phyloP scores from a whole-genome alignment of 2,329 filamentous ascomycete genomes.

The Aspergillus sp. region DNA sequence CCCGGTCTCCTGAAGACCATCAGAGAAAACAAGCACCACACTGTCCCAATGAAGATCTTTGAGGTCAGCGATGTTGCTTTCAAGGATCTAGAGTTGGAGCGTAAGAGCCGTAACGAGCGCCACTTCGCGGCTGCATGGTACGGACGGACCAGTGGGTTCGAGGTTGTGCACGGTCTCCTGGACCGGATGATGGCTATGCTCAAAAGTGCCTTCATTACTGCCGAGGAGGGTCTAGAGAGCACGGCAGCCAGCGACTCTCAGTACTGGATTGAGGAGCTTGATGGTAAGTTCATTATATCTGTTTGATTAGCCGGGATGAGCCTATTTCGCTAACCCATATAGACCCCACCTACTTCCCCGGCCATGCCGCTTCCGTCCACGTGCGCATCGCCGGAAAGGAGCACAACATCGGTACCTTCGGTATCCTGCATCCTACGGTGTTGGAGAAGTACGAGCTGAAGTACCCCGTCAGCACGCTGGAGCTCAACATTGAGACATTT shows the following conservation, averaged over 20 bases:
- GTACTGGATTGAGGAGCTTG: slow-evolving; percentile 92
- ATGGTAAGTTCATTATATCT: slow-evolving; percentile 47
- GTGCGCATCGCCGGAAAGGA: slow-evolving; percentile 68
- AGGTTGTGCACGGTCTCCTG: slow-evolving; percentile 87
- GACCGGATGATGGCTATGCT: slow-evolving; percentile 93
- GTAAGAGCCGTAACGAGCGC: slow-evolving; percentile 83
- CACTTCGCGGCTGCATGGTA: slow-evolving; percentile 96
- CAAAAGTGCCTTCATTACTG: slow-evolving; percentile 69
- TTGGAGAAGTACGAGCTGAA: slow-evolving; percentile 88
- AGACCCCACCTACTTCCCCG: slow-evolving; percentile 82
- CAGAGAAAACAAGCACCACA: slow-evolving; percentile 83
- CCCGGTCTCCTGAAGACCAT: slow-evolving; percentile 90
- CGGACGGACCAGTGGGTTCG: slow-evolving; percentile 89
- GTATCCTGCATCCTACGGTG: slow-evolving; percentile 87
- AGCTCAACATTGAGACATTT: slow-evolving; percentile 92
- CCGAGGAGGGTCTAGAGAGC: slow-evolving; percentile 62
- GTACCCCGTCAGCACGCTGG: slow-evolving; percentile 87
- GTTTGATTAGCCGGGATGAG: not conserved
- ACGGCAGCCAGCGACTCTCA: slow-evolving; percentile 55
- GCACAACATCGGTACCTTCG: slow-evolving; percentile 76
- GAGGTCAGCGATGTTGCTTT: slow-evolving; percentile 87
- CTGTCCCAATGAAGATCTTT: slow-evolving; percentile 84
- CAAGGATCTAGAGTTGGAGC: slow-evolving; percentile 75
- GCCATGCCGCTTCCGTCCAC: slow-evolving; percentile 80
- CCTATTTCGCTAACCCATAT: slow-evolving; percentile 3